Conservation (phyloP, 768 basidiomycete species). For the Calocybe gangraenosa region DNA sequence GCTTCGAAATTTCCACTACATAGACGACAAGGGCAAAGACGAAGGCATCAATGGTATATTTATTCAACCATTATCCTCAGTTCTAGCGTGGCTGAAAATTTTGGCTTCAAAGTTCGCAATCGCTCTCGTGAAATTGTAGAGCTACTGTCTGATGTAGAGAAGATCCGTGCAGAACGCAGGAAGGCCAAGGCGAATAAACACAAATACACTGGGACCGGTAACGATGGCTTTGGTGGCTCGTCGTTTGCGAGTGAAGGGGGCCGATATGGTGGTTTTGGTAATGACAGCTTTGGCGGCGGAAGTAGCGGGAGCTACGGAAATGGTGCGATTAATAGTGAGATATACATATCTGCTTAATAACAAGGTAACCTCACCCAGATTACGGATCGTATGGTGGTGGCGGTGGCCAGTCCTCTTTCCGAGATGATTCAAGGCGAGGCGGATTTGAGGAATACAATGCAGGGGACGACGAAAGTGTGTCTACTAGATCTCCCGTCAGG, state of each 20-base stretch:
- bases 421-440: conserved; percentile 50
- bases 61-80: neutral
- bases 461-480: conserved; percentile 74
- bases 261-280: conserved; percentile 46
- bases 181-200: conserved; percentile 89
- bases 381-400: conserved; percentile 24
- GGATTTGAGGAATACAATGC: conserved; percentile 95
- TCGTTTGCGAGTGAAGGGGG: conserved; percentile 54
- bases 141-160: conserved; percentile 86
- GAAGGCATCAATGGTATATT: conserved; percentile 88
- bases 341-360: too few species aligned
- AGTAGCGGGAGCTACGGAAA: conserved; percentile 24
- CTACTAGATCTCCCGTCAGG: conserved; percentile 31
- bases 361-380: too few species aligned
- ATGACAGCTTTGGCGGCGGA: conserved; percentile 27
- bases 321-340: conserved; percentile 9
- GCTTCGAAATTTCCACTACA: conserved; percentile 96
- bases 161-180: conserved; percentile 81
- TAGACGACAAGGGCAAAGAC: conserved; percentile 98
- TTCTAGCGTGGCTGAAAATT: neutral
- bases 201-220: conserved; percentile 88
- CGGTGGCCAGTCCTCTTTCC: conserved; percentile 44
- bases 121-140: conserved; percentile 92
- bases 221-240: conserved; percentile 58
- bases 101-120: conserved; percentile 71